Percentiles rank a stretch among this genome's conserved stretches.
Evolutionary conservation across 805 yeast genomes (phyloP).

Genomic region (Myxozyma monticola): DNA sequence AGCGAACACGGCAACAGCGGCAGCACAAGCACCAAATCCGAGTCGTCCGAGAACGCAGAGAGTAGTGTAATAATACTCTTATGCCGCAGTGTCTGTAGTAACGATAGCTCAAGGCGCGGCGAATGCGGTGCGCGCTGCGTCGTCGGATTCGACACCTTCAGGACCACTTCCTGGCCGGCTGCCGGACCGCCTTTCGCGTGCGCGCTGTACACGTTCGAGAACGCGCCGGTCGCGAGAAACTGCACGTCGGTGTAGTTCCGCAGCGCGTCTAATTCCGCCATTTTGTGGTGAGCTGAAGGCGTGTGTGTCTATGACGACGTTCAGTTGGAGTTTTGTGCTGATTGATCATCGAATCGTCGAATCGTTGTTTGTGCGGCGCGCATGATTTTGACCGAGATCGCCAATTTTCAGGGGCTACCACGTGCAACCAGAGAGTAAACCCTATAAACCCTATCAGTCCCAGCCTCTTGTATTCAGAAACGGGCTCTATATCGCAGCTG

Average conservation of each 20-base stretch:
- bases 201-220: conserved; percentile 11
- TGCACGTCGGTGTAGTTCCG: conserved; percentile 15
- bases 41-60: conserved; percentile 34
- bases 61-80: conserved; percentile 33
- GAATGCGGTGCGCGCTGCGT: conserved; percentile 57
- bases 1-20: conserved; percentile 46
- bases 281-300: too few species aligned
- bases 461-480: too few species aligned
- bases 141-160: conserved; percentile 52
- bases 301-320: too few species aligned
- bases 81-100: conserved; percentile 38
- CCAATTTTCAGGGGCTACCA: too few species aligned
- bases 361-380: too few species aligned
- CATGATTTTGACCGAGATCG: too few species aligned
- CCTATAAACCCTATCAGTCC: too few species aligned
- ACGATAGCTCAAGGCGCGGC: conserved; percentile 47
- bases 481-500: too few species aligned
- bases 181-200: not conserved
- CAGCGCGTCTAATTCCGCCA: conserved; percentile 12
- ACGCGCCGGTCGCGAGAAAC: conserved; percentile 20
- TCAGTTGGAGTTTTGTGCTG: too few species aligned
- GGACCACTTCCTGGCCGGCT: conserved; percentile 40
- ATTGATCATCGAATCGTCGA: too few species aligned
- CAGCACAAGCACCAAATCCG: conserved; percentile 46
- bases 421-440: too few species aligned